Evolutionary conservation across 805 yeast genomes (phyloP).

Genomic region (Zygosaccharomyces bailii): DNA sequence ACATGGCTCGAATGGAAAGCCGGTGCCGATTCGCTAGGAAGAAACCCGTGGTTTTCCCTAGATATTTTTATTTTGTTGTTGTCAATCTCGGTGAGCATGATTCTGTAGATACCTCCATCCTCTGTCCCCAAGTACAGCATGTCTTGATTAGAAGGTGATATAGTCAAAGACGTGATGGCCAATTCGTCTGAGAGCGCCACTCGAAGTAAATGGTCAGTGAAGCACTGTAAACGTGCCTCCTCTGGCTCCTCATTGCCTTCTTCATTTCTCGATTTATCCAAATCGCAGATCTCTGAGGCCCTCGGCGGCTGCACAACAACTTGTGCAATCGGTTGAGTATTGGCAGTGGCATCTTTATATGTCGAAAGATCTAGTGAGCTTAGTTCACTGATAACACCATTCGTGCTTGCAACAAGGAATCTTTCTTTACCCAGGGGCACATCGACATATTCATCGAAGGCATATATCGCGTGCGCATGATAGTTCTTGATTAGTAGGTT

Average conservation of each 20-base stretch:
- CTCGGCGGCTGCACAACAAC: constrained; percentile 18
- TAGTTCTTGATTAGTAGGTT: constrained; percentile 24
- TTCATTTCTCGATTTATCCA: constrained; percentile 8
- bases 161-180: constrained; percentile 18
- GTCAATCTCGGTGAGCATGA: constrained; percentile 12
- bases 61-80: constrained; percentile 10
- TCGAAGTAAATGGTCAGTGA: constrained; percentile 13
- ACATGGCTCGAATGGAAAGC: constrained; percentile 26
- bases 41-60: constrained; percentile 23
- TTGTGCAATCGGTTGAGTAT: constrained; percentile 5
- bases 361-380: constrained; percentile 22
- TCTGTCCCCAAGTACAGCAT: constrained; percentile 26
- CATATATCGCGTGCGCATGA: constrained; percentile 20
- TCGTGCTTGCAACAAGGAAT: constrained; percentile 20
- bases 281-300: constrained; percentile 15
- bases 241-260: neutral
- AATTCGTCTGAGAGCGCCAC: constrained; percentile 19
- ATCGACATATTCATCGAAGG: constrained; percentile 13
- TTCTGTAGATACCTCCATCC: constrained; percentile 31
- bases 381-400: constrained; percentile 22
- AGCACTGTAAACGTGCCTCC: constrained; percentile 4
- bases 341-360: constrained; percentile 15
- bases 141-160: constrained; percentile 23
- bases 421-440: constrained; percentile 15
- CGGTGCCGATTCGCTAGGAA: constrained; percentile 16